Base-by-base conservation (phyloP, 306 rosid genomes). In the Amphicarpaea edgeworthii region DNA sequence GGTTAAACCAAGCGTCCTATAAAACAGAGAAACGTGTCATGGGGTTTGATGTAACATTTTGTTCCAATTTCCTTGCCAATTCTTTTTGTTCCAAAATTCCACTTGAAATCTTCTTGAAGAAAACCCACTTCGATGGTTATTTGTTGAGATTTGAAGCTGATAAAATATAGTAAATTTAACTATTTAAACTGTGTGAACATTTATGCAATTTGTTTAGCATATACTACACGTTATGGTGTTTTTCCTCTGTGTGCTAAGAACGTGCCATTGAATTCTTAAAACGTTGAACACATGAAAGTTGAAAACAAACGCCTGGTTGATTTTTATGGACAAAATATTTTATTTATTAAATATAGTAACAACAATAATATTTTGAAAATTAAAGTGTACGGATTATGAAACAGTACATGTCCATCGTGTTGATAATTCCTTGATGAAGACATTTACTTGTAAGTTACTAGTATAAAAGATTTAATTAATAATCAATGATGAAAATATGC, bases 1-100 rank as follows among this genome's bases (percentile, higher is more conserved):
- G 62, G 83, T 77, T 77, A 28, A 58, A 40, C 55, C 2, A 0
- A 15, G 2, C 30, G 3, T 45, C 71, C 51, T 34, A 24, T 72
- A 3, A 71, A 20, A 49, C 0, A 1, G 0, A 0, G 76, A 77
- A 76, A 77, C 79, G 79, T 82, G 54, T 57, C 4, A 19, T 0
- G 7, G 47, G 15, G 47, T 10, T 40, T 40, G 5, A 12, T 2
- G 26, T 51, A 8, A 40, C 45, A 43, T 16, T n/a, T n/a, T n/a
- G n/a, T n/a, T n/a, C n/a, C n/a, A n/a, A 30, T 28, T 49, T 19
- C 28, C 28, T 19, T 53, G 1, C 7, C 19, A 5, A 5, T 55
- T 4, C 14, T 55, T 23, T 3, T 23, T 55, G n/a, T 1, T 12
- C 8, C 0, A 23, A 55, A 23, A 23, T 55, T 55, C 23, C 60